Evolutionary conservation across 805 yeast species (phyloP), one percentile per base, ranked within the genome.

Genomic region (Ogataea minuta): DNA sequence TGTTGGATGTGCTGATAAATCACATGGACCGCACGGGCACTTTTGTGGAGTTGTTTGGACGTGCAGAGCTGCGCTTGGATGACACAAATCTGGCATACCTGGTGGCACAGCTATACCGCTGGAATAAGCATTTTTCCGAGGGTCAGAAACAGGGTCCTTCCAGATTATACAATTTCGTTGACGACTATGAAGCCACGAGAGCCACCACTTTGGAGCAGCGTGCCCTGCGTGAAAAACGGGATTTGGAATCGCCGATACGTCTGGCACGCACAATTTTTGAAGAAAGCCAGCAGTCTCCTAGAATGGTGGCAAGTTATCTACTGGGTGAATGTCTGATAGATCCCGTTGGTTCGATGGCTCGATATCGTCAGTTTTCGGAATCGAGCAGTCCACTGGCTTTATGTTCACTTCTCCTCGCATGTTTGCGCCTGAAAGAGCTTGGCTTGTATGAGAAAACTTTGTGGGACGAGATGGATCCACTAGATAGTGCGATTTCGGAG

Each of bases 391-490:
- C 46, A 44, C 48, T 36, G n/a, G 60, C 67, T 1, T 43, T 75
- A 2, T 43, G 62, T 3, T 72, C 80, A 0, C 59, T 83, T 17
- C 65, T 83, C 21, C 54, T 65, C 1, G 79, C 83, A 0, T 69
- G 81, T 5, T 53, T 63, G 46, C 52, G 56, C 25, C 39, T 57
- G 26, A 40, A 45, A 26, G 58, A 53, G 36, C 35, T 30, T 15
- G 50, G 37, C 1, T 23, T 9, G 2, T 41, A 48, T 30, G 38
- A 46, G 6, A 12, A 31, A 1, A 29, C 46, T 4, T 39, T 43
- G 12, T 81, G 86, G 86, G 77, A 66, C 8, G 62, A 62, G 81
- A 76, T 65, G 15, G 72, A 62, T 36, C 84, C 89, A 0, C 66
- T 81, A 1, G 86, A 81, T 48, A 65, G 78, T 17, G 79, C 84